These are phyloP conservation scores for Endogone sp. DNA, from an alignment of 192 early-diverging fungal species.

Conservation along the genomic window DNA sequence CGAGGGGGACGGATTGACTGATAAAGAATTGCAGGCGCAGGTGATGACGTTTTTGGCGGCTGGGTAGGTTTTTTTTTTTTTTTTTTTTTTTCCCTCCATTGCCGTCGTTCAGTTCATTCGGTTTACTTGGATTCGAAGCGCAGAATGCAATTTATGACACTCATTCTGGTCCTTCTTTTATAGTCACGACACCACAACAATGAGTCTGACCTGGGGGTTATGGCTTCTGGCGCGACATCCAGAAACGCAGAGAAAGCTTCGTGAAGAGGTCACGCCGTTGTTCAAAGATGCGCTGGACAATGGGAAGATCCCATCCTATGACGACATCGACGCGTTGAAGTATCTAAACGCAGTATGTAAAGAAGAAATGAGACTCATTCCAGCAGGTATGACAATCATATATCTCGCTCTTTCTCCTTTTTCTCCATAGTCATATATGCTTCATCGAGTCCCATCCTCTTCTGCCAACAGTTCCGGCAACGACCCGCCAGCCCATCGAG, in stretches of 20 bases:
- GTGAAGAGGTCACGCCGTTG: slow-evolving; percentile 41
- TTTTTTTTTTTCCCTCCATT: too few relatives aligned
- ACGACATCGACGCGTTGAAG: slow-evolving; percentile 41
- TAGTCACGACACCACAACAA: slow-evolving; percentile 52
- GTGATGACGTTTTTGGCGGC: slow-evolving; percentile 56
- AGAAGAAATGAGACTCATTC: slow-evolving; percentile 42
- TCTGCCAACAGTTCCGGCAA: slow-evolving; percentile 42
- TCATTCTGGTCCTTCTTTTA: neutral
- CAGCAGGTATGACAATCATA: neutral
- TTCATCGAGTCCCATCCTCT: neutral
- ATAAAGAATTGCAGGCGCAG: slow-evolving; percentile 45
- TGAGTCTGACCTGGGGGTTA: slow-evolving; percentile 44
- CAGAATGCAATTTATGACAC: too few relatives aligned
- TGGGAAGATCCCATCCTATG: slow-evolving; percentile 29
- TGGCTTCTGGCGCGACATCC: slow-evolving; percentile 42
- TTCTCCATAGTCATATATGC: neutral
- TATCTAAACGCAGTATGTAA: slow-evolving; percentile 50
- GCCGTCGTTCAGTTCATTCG: too few relatives aligned
- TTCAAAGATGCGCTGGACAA: slow-evolving; percentile 7
- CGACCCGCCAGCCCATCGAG: slow-evolving; percentile 1
- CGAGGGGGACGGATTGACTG: slow-evolving; percentile 27
- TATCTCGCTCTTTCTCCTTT: too few relatives aligned
- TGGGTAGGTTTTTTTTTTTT: slow-evolving; percentile 22
- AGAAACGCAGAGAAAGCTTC: slow-evolving; percentile 34
- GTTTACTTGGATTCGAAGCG: too few relatives aligned